Percentiles rank a stretch among this genome's conserved stretches.
Evolutionary conservation across 1,284 basidiomycete species (phyloP).

Genomic region (Thecaphora thlaspeos): DNA sequence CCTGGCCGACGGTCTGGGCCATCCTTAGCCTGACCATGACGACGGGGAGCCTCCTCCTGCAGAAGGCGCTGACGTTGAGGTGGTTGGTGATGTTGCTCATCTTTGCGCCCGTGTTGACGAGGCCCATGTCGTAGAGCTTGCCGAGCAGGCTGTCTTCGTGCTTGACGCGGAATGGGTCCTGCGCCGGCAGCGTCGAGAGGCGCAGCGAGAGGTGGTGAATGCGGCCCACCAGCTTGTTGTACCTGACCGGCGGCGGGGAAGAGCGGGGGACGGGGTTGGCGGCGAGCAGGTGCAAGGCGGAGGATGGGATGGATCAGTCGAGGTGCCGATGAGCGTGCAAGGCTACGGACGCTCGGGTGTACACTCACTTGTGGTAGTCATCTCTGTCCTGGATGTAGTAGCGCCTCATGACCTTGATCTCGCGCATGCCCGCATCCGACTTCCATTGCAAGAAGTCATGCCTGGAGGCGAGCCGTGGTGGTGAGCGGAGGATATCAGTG

Average conservation of each 20-base stretch:
- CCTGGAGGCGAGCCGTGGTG: slow-evolving; percentile 19
- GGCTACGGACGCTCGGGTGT: too few species aligned
- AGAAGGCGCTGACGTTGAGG: slow-evolving; percentile 89
- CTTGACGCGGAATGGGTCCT: slow-evolving; percentile 81
- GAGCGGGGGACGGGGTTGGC: too few species aligned
- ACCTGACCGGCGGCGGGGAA: slow-evolving; percentile 63
- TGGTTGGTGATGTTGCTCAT: slow-evolving; percentile 66
- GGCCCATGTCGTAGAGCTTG: slow-evolving; percentile 96
- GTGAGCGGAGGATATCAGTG: too few species aligned
- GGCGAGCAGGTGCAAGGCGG: too few species aligned
- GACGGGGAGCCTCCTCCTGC: slow-evolving; percentile 84
- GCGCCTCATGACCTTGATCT: slow-evolving; percentile 90
- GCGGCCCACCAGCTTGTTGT: slow-evolving; percentile 91
- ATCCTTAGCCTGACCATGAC: slow-evolving; percentile 90
- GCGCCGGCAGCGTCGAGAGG: slow-evolving; percentile 79
- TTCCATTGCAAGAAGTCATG: slow-evolving; percentile 76
- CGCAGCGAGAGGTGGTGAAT: slow-evolving; percentile 83
- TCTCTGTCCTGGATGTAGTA: slow-evolving; percentile 74
- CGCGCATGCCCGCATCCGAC: slow-evolving; percentile 85
- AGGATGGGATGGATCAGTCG: too few species aligned
- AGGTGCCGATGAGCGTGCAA: too few species aligned
- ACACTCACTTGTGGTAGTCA: slow-evolving; percentile 83
- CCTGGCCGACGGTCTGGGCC: slow-evolving; percentile 95
- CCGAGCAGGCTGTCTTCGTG: slow-evolving; percentile 84
- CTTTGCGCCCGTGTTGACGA: slow-evolving; percentile 67